Base-by-base conservation (phyloP, 2,329 filamentous ascomycete genomes). In the Chrysoporthe puriensis region DNA sequence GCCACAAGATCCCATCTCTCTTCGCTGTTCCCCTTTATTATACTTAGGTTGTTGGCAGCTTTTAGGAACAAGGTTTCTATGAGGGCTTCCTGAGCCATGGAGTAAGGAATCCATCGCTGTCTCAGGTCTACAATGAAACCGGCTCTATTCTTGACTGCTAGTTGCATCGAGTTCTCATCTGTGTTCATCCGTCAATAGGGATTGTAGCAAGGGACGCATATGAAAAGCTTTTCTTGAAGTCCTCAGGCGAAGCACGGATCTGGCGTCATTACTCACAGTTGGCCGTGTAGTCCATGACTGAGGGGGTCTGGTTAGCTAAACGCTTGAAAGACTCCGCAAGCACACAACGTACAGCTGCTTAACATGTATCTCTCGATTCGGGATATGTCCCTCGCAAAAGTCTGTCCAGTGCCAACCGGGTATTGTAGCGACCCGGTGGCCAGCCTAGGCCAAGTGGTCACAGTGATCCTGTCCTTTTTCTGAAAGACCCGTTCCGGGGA, bases 21-120 rank as follows among this genome's bases (percentile, higher is more conserved):
- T 7, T 44, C 36, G 40, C 36, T 26, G 40, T 60, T 43, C 2
- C 36, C 40, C 44, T 4, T 60, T 13, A 43, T 42, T 16, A 14
- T n/a, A 8, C 14, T 26, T 16, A 60, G 21, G 36, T 18, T 43
- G n/a, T 60, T 60, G 57, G 36, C 57, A 44, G 57, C 36, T 40
- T 60, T 60, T 6, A 60, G 57, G n/a, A 60, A 60, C 40, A 60
- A 26, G 13, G 57, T 60, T 4, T 60, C 57, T 18, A 60, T 2
- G 13, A 60, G 57, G 2, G n/a, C 57, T 43, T 42, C 36, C 40
- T 60, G 36, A 11, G 13, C 44, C 57, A 60, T 42, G n/a, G 36
- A 60, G n/a, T 60, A 60, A 18, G 57, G 57, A 2, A 60, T 44
- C 57, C 57, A 60, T 43, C 36, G 43, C 36, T 18, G 36, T 21